phyloP scores from a whole-genome alignment of 116 monocot genomes.

The Phalaenopsis hybrid region DNA sequence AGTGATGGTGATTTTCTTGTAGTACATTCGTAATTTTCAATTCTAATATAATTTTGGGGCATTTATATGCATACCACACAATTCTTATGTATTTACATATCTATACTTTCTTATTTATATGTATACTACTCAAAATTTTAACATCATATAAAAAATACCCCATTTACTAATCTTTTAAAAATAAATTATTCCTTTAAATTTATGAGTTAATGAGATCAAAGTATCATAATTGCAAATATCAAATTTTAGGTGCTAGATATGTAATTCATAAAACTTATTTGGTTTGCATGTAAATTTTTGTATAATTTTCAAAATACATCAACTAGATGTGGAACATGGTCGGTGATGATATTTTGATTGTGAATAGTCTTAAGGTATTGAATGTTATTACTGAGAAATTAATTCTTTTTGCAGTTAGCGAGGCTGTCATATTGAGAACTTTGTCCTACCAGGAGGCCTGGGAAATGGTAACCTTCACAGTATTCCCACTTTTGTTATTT shows the following conservation, averaged over 20 bases:
- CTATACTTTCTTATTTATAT: too few relatives aligned
- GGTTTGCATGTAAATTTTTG: too few relatives aligned
- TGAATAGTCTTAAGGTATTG: background rate
- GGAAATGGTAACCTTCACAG: constrained; percentile 77
- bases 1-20: background rate
- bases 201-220: too few relatives aligned
- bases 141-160: too few relatives aligned
- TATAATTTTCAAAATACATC: background rate
- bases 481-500: background rate
- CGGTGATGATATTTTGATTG: background rate
- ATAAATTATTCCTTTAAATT: too few relatives aligned
- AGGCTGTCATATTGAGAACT: constrained; percentile 81
- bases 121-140: too few relatives aligned
- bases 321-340: background rate
- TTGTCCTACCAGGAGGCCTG: constrained; percentile 98
- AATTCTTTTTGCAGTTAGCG: constrained; percentile 65
- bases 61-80: too few relatives aligned
- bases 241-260: too few relatives aligned
- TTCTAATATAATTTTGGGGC: background rate
- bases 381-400: background rate
- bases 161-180: too few relatives aligned
- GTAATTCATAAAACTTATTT: too few relatives aligned
- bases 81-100: too few relatives aligned
- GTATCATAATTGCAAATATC: too few relatives aligned
- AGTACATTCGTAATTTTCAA: background rate